Conservation (phyloP, 495 filamentous ascomycete genomes). For the Trichoderma virens region DNA sequence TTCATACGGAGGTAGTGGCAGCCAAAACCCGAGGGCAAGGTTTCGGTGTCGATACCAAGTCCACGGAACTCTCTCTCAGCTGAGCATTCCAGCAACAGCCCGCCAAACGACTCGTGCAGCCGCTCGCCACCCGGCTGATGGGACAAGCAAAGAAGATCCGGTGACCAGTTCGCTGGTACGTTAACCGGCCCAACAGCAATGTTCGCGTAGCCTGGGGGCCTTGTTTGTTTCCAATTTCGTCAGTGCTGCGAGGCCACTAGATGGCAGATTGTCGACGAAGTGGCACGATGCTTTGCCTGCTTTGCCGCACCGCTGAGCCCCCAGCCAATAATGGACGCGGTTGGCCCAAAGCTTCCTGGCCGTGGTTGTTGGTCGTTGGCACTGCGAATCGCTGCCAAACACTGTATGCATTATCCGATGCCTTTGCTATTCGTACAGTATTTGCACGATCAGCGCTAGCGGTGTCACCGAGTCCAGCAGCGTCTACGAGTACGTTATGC, state of each 20-base stretch:
- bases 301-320: background rate
- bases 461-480: background rate
- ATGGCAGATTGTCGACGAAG: background rate
- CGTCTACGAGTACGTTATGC: background rate
- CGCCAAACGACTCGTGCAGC: background rate
- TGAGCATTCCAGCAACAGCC: conserved; percentile 3
- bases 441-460: background rate
- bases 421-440: too few relatives aligned
- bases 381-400: too few relatives aligned
- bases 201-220: too few relatives aligned
- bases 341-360: background rate
- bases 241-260: too few relatives aligned
- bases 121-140: background rate
- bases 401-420: background rate
- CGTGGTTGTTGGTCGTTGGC: background rate
- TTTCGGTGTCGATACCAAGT: conserved; percentile 6
- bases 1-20: too few relatives aligned
- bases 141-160: background rate
- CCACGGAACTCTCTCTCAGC: background rate
- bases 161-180: background rate
- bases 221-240: too few relatives aligned
- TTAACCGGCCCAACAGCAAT: background rate
- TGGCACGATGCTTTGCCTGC: background rate
- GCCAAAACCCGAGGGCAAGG: too few relatives aligned
- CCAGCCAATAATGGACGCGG: too few relatives aligned